Percentiles rank a stretch among this genome's conserved stretches.
Evolutionary conservation across 2,329 filamentous ascomycete genomes (phyloP).

Genomic region (Trichoderma sp.): DNA sequence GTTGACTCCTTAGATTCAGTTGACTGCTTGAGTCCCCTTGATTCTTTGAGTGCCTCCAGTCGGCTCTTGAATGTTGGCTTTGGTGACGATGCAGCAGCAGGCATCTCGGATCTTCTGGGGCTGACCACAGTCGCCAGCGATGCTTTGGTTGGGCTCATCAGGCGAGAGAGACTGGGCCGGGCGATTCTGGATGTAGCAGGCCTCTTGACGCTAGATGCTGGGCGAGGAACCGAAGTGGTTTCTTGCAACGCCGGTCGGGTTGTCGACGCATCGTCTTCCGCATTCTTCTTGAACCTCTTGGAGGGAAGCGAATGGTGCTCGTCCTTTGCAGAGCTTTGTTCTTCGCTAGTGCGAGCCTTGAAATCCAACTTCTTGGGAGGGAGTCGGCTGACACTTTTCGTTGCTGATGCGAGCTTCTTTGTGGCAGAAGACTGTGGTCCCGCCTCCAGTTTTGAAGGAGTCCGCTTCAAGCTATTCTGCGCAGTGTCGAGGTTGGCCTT

Average conservation of each 20-base stretch:
- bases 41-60: not conserved
- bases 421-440: constrained; percentile 50
- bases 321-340: constrained; percentile 17
- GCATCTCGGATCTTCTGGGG: constrained; percentile 35
- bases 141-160: constrained; percentile 78
- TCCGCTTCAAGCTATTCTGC: constrained; percentile 52
- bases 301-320: constrained; percentile 41
- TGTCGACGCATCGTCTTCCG: constrained; percentile 69
- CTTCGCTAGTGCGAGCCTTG: constrained; percentile 29
- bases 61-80: constrained; percentile 45
- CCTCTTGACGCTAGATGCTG: constrained; percentile 40
- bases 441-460: constrained; percentile 62
- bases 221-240: constrained; percentile 51
- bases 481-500: constrained; percentile 47
- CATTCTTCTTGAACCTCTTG: constrained; percentile 71
- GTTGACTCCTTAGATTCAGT: not conserved
- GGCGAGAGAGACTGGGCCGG: constrained; percentile 54
- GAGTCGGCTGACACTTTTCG: constrained; percentile 38
- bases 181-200: constrained; percentile 42
- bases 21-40: not conserved
- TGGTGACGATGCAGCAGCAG: constrained; percentile 47
- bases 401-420: constrained; percentile 42
- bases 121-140: constrained; percentile 59
- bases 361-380: constrained; percentile 33
- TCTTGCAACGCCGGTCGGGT: constrained; percentile 61